These are phyloP conservation scores for Fusarium citri DNA, from an alignment of 2,329 filamentous ascomycete species.

Conservation along the genomic window DNA sequence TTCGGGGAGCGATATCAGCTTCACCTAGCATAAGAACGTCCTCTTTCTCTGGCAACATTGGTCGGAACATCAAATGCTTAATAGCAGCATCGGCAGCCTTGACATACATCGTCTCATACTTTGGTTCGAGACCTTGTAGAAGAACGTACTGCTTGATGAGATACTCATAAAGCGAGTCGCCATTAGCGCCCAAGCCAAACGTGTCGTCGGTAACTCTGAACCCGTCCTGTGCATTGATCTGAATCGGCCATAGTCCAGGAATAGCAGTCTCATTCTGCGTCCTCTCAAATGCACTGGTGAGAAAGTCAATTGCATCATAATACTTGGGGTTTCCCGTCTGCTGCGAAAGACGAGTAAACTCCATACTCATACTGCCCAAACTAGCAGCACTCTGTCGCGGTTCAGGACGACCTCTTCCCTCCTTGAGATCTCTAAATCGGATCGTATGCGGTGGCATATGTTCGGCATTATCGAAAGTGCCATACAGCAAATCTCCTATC, in stretches of 20 bases:
- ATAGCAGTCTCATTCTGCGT: constrained; percentile 65
- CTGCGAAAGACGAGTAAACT: constrained; percentile 72
- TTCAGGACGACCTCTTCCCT: constrained; percentile 50
- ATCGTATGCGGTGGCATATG: constrained; percentile 67
- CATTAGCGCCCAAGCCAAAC: constrained; percentile 62
- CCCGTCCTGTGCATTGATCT: constrained; percentile 58
- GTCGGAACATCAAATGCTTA: constrained; percentile 72
- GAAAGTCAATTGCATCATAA: constrained; percentile 69
- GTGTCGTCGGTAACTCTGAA: constrained; percentile 51
- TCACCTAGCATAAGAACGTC: constrained; percentile 67
- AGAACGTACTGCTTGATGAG: constrained; percentile 74
- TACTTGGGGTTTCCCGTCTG: constrained; percentile 69
- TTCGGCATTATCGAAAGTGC: constrained; percentile 74
- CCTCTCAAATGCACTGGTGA: constrained; percentile 65
- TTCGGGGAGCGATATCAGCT: constrained; percentile 57
- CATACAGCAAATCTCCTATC: constrained; percentile 71
- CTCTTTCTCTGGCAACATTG: constrained; percentile 66
- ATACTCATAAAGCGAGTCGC: constrained; percentile 72
- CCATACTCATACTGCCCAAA: constrained; percentile 68
- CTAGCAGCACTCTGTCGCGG: constrained; percentile 45
- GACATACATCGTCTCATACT: constrained; percentile 53
- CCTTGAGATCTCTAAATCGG: constrained; percentile 55
- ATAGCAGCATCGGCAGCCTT: constrained; percentile 68
- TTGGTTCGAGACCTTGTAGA: constrained; percentile 65
- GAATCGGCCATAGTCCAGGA: constrained; percentile 71